These are phyloP conservation scores for Colletotrichum sp. DNA, from an alignment of 2,329 filamentous ascomycete species.

Conservation along the genomic window DNA sequence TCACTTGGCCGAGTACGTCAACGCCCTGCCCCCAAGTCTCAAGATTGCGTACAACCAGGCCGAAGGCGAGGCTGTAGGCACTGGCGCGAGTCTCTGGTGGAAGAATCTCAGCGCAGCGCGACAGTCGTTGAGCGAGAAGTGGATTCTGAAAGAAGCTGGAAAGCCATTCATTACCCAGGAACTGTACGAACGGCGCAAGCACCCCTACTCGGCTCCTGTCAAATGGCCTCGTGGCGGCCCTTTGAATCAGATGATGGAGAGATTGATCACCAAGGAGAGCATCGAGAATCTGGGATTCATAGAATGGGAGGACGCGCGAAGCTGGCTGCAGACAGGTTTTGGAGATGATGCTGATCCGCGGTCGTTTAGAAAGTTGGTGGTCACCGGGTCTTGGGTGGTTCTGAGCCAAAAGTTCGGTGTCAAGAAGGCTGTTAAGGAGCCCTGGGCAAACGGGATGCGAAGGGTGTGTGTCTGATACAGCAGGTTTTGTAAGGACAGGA, in stretches of 20 bases:
- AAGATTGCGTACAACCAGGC: neutral
- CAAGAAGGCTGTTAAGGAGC: neutral
- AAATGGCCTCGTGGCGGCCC: slow-evolving; percentile 45
- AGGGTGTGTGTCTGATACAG: neutral
- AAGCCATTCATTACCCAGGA: slow-evolving; percentile 46
- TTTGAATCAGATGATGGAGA: slow-evolving; percentile 37
- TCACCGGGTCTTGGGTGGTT: slow-evolving; percentile 10
- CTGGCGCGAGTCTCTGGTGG: slow-evolving; percentile 14
- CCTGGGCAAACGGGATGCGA: neutral
- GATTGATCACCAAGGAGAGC: slow-evolving; percentile 37
- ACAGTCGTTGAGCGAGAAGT: slow-evolving; percentile 46
- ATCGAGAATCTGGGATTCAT: slow-evolving; percentile 44
- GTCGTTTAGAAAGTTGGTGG: neutral
- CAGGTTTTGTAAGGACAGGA: neutral
- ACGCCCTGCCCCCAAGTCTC: slow-evolving; percentile 3
- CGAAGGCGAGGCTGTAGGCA: neutral
- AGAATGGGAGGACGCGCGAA: slow-evolving; percentile 39
- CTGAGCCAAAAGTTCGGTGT: slow-evolving; percentile 6
- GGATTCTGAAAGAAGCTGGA: slow-evolving; percentile 50
- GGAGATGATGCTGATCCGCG: slow-evolving; percentile 32
- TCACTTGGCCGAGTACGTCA: slow-evolving; percentile 31
- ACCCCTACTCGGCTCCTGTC: slow-evolving; percentile 49
- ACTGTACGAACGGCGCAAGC: slow-evolving; percentile 52
- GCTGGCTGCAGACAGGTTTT: slow-evolving; percentile 36
- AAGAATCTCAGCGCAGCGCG: slow-evolving; percentile 13